These are phyloP conservation scores for Mucor piriformis DNA, from an alignment of 371 early-diverging fungal genomes.

Conservation along the genomic window DNA sequence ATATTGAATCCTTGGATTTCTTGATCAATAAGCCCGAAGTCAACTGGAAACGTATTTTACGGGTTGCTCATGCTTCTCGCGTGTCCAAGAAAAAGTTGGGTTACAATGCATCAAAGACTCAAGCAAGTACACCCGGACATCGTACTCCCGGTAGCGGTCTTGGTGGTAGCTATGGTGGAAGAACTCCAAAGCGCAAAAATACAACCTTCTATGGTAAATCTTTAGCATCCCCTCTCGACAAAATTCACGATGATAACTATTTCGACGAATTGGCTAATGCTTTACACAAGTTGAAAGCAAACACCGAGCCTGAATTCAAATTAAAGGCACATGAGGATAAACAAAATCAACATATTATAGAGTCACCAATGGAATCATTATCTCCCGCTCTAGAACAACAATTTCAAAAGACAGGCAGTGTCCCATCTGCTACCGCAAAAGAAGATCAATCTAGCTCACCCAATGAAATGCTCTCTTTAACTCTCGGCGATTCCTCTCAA, in stretches of 20 bases:
- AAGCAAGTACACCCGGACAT: conserved; percentile 52
- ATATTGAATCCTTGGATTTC: conserved; percentile 87
- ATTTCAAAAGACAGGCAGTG: too few relatives aligned
- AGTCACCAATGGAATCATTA: background rate
- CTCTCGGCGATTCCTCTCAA: conserved; percentile 70
- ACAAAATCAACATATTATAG: background rate
- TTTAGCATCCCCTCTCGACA: conserved; percentile 39
- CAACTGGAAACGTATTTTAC: conserved; percentile 75
- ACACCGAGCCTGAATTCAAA: conserved; percentile 40
- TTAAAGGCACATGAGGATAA: conserved; percentile 55
- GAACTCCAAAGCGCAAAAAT: conserved; percentile 49
- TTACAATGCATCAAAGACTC: conserved; percentile 54
- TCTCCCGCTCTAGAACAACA: conserved; percentile 2
- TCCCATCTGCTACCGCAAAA: background rate
- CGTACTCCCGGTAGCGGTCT: conserved; percentile 47
- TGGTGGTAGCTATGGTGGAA: conserved; percentile 41
- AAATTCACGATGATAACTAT: conserved; percentile 40
- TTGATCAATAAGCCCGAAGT: conserved; percentile 71
- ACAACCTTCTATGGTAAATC: conserved; percentile 47
- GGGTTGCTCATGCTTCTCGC: conserved; percentile 48
- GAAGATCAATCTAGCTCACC: background rate
- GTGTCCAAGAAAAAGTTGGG: conserved; percentile 44
- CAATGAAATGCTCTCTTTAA: conserved; percentile 50
- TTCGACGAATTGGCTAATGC: conserved; percentile 45
- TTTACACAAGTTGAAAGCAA: conserved; percentile 29